phyloP scores from a whole-genome alignment of 371 early-diverging fungal species.

The Entomophthora muscae region DNA sequence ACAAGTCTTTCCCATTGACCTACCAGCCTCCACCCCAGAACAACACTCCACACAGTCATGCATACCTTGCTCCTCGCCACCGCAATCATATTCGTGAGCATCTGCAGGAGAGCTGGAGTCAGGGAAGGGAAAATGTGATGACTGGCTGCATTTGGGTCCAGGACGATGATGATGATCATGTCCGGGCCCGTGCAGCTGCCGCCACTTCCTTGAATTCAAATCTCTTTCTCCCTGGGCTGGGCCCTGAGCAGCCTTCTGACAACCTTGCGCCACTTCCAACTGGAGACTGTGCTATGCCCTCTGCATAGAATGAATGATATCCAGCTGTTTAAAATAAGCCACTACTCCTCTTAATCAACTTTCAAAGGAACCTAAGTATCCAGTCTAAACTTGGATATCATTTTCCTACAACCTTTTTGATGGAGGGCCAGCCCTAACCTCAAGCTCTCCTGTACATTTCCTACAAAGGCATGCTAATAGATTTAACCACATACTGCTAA shows the following conservation, averaged over 20 bases:
- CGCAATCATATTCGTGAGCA: not conserved
- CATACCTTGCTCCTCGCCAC: not conserved
- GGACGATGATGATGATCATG: conserved; percentile 7
- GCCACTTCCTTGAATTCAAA: not conserved
- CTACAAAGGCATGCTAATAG: no score
- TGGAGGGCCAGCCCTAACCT: no score
- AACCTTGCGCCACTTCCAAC: not conserved
- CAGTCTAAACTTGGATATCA: no score
- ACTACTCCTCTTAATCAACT: no score
- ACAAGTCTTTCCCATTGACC: conserved; percentile 10
- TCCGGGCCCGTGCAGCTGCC: not conserved
- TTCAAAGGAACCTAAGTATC: no score
- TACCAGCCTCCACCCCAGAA: not conserved
- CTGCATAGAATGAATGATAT: not conserved
- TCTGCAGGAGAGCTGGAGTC: not conserved
- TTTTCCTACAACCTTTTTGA: no score
- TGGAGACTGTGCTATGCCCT: not conserved
- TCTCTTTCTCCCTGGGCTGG: not conserved
- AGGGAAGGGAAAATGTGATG: not conserved
- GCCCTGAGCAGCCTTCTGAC: not conserved
- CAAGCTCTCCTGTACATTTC: no score
- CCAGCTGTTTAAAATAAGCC: no score
- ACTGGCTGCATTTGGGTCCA: conserved; percentile 6
- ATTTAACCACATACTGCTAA: no score
- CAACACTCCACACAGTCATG: not conserved